Evolutionary conservation across 176 grass and related monocot species (phyloP).

Genomic region (Olyra latifolia): DNA sequence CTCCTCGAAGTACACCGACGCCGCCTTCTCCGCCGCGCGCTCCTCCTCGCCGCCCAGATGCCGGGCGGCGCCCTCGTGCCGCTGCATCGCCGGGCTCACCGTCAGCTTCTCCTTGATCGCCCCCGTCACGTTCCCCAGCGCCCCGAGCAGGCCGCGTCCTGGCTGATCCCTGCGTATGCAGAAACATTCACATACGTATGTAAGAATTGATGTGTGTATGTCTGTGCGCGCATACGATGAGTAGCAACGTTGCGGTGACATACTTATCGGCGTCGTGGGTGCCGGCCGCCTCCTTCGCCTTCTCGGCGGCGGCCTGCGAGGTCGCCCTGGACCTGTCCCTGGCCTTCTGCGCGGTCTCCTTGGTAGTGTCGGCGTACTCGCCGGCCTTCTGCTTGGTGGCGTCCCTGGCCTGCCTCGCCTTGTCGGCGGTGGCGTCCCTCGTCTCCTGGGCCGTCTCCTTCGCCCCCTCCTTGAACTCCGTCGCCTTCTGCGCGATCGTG

Average conservation of each 20-base stretch:
- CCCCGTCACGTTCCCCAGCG: constrained; percentile 66
- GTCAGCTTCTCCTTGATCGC: constrained; percentile 76
- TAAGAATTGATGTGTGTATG: neutral
- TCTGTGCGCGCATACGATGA: neutral
- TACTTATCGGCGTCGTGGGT: constrained; percentile 36
- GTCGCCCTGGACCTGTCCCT: constrained; percentile 27
- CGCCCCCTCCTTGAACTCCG: constrained; percentile 7
- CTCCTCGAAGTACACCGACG: constrained; percentile 57
- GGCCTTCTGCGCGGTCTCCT: constrained; percentile 32
- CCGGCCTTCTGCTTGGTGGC: constrained; percentile 40
- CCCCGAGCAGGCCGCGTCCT: constrained; percentile 35
- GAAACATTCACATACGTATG: neutral
- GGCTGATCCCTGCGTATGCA: constrained; percentile 3
- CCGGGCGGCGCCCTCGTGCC: neutral
- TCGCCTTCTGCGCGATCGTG: constrained; percentile 26
- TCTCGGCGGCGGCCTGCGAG: constrained; percentile 50
- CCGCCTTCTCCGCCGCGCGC: constrained; percentile 55
- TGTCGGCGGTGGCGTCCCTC: constrained; percentile 25
- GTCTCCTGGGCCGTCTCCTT: constrained; percentile 30
- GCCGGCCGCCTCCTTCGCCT: constrained; percentile 28
- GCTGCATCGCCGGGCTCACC: constrained; percentile 16
- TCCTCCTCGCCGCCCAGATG: constrained; percentile 29
- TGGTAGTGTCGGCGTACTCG: constrained; percentile 15
- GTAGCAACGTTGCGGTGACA: neutral
- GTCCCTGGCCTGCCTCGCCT: constrained; percentile 30